Base-by-base conservation (phyloP, 306 rosid genomes). In the Oemleria cerasiformis region DNA sequence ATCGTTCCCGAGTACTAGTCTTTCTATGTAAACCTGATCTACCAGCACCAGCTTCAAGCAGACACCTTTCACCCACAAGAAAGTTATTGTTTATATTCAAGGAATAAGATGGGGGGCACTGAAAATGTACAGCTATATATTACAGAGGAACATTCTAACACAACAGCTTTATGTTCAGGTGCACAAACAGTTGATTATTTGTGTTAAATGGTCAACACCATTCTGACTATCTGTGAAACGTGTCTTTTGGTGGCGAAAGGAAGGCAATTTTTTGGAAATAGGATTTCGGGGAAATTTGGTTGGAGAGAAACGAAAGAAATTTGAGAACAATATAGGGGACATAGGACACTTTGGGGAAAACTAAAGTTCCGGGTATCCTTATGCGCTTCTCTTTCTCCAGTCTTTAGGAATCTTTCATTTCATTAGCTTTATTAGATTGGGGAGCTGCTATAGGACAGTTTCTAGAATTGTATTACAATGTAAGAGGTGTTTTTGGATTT, bases 21-120 rank as follows among this genome's bases (percentile, higher is more conserved):
- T 74, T 88, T 75, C 88, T 67, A 12, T 49, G 79, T 19, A 82
- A 74, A 58, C 73, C 68, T 39, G 78, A 84, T 78, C 87, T 79
- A 36, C 79, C 79, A 5, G 47, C 42, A 64, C 79, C 75, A 79
- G 77, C 80, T 41, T 79, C 77, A 59, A 47, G 82, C 14, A 76
- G 74, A 45, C 59, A 61, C 83, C 90, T 85, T 58, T 68, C 85
- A 75, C 54, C 21, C 62, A 49, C 9, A 68, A 65, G 50, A 65
- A 23, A 41, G 47, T n/a, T 34, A 16, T 20, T 25, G 34, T 40
- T 62, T 40, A 39, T 12, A 40, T 58, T 39, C 40, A 64, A 56
- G 17, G 20, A 40, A 16, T 60, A 43, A 55, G 38, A 42, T 0
- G 19, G 15, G 20, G 70, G 17, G 38, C 39, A 66, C 7, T 51